Conservation (phyloP, 2,329 filamentous ascomycete genomes). For the Sporothrix protearum region DNA sequence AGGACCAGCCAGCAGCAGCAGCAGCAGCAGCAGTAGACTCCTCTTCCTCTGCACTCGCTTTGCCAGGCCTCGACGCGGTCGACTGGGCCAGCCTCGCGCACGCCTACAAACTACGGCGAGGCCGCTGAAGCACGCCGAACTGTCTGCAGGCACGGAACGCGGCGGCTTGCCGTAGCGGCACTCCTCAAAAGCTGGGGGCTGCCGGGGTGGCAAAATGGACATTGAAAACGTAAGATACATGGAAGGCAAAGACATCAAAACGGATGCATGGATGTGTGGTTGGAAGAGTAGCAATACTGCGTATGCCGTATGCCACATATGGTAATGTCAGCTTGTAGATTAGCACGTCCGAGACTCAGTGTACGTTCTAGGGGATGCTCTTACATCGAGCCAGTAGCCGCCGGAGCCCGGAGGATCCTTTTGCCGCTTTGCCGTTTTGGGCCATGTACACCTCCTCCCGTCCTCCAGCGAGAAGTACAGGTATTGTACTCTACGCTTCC, state of each 20-base stretch:
- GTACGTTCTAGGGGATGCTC: background rate
- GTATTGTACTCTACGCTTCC: background rate
- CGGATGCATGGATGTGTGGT: background rate
- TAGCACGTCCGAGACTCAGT: background rate
- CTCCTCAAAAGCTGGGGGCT: background rate
- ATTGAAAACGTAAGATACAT: background rate
- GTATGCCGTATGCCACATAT: too few species aligned
- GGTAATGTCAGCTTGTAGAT: background rate
- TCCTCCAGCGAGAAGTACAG: too few species aligned
- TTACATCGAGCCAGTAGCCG: background rate
- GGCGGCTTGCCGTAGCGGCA: background rate
- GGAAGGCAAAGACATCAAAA: background rate
- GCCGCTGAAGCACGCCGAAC: background rate
- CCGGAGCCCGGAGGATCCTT: slow-evolving; percentile 8
- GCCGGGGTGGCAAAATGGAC: background rate
- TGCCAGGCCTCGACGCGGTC: background rate
- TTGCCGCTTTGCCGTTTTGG: slow-evolving; percentile 14
- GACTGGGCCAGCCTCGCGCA: background rate
- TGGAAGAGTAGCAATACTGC: background rate
- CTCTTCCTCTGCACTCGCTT: too few species aligned
- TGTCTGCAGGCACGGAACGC: background rate
- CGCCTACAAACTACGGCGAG: background rate
- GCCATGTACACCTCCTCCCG: background rate
- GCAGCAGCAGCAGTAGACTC: too few species aligned
- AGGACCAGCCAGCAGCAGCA: too few species aligned